phyloP scores from a whole-genome alignment of 495 filamentous ascomycete species.

The Chaetomium tenue region DNA sequence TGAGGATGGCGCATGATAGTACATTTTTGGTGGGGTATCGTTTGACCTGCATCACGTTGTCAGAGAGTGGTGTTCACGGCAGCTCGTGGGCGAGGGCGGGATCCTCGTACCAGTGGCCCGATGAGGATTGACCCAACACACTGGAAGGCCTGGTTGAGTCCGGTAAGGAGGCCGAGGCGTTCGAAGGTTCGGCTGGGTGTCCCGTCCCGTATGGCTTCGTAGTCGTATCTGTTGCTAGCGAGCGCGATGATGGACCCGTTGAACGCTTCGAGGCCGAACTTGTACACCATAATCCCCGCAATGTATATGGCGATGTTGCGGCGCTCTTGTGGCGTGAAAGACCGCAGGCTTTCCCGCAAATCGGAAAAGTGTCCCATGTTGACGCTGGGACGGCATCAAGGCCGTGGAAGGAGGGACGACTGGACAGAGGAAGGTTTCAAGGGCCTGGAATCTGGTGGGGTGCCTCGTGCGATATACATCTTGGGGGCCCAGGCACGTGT shows the following conservation, averaged over 20 bases:
- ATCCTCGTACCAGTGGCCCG: conserved; percentile 38
- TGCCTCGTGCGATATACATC: conserved; percentile 10
- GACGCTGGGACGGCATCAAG: conserved; percentile 9
- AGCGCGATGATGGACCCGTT: conserved; percentile 46
- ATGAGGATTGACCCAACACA: conserved; percentile 50
- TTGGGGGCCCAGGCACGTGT: conserved; percentile 2
- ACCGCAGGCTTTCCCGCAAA: conserved; percentile 18
- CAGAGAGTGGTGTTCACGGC: background rate
- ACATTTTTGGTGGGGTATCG: conserved; percentile 43
- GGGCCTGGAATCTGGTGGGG: conserved; percentile 1
- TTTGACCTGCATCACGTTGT: conserved; percentile 25
- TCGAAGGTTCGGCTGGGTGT: conserved; percentile 42
- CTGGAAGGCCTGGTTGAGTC: conserved; percentile 48
- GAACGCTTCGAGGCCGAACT: conserved; percentile 49
- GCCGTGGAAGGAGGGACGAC: background rate
- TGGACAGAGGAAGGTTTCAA: background rate
- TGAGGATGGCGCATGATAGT: conserved; percentile 38
- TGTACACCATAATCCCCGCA: conserved; percentile 45
- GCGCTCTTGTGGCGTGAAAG: conserved; percentile 37
- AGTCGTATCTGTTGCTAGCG: conserved; percentile 48
- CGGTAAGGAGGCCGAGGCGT: conserved; percentile 44
- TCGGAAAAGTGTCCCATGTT: conserved; percentile 24
- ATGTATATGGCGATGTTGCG: conserved; percentile 46
- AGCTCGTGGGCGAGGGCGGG: background rate
- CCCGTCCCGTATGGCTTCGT: conserved; percentile 31